Percentiles rank a stretch among this genome's conserved stretches.
Evolutionary conservation across 257 asterid genomes (phyloP).

Genomic region (Cynanchum wilfordii): DNA sequence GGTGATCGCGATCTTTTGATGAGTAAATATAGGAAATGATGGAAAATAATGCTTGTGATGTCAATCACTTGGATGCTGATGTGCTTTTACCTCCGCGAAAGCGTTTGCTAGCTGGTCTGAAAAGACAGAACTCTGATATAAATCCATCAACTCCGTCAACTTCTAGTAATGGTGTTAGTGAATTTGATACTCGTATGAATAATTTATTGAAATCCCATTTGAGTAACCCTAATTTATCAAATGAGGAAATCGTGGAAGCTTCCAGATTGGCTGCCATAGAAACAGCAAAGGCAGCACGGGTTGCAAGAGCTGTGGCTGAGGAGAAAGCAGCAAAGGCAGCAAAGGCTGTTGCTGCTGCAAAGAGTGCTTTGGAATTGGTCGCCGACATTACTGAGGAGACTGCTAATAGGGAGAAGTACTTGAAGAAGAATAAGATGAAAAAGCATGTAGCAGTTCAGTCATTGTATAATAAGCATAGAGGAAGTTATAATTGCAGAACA

Average conservation of each 20-base stretch:
- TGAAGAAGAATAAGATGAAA: constrained; percentile 28
- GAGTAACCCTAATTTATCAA: constrained; percentile 44
- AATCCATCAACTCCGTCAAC: constrained; percentile 43
- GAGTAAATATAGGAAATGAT: constrained; percentile 49
- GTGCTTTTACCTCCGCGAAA: constrained; percentile 95
- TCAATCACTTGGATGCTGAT: constrained; percentile 67
- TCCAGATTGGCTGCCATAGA: constrained; percentile 67
- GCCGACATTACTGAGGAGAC: constrained; percentile 51
- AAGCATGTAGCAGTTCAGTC: constrained; percentile 26
- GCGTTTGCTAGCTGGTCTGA: constrained; percentile 85
- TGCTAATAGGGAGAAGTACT: constrained; percentile 18
- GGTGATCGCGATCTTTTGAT: constrained; percentile 33
- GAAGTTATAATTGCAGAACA: constrained; percentile 15
- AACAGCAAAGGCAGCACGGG: constrained; percentile 59
- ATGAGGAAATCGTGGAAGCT: constrained; percentile 68
- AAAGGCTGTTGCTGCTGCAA: constrained; percentile 83
- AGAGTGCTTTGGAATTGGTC: constrained; percentile 74
- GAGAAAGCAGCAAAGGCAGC: constrained; percentile 90
- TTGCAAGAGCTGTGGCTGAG: constrained; percentile 81
- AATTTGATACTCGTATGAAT: constrained; percentile 37
- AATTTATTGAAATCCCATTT: constrained; percentile 44
- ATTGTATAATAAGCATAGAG: constrained; percentile 20
- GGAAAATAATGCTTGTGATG: constrained; percentile 58
- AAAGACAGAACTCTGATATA: constrained; percentile 74
- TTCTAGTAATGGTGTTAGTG: constrained; percentile 27